Evolutionary conservation across 2,329 filamentous ascomycete genomes (phyloP).

Genomic region (Hymenoscyphus fructigenus): DNA sequence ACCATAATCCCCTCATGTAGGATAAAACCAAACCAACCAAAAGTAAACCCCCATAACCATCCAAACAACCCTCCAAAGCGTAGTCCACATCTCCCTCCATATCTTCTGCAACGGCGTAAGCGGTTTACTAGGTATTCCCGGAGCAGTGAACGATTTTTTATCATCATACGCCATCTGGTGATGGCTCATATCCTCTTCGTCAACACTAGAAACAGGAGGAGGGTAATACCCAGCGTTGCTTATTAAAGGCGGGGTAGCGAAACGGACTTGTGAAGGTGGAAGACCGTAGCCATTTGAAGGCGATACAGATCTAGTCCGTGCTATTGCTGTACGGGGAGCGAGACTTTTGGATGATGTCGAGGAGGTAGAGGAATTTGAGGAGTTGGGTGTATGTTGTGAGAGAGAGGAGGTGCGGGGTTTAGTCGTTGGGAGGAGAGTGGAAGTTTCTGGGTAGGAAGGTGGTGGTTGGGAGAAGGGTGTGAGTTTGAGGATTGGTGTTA

Average conservation of each 20-base stretch:
- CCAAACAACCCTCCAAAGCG: slow-evolving; percentile 61
- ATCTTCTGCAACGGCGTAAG: slow-evolving; percentile 47
- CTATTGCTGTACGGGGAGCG: slow-evolving; percentile 31
- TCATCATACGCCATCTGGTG: slow-evolving; percentile 13
- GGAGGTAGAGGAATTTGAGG: slow-evolving; percentile 33
- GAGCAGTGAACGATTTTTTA: slow-evolving; percentile 7
- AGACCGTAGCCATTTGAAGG: slow-evolving; percentile 35
- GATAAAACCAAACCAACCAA: slow-evolving; percentile 57
- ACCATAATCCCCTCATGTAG: slow-evolving; percentile 16
- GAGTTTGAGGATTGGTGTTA: slow-evolving; percentile 55
- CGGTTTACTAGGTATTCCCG: slow-evolving; percentile 9
- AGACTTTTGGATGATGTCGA: slow-evolving; percentile 32
- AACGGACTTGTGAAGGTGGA: slow-evolving; percentile 25
- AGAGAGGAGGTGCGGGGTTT: slow-evolving; percentile 21
- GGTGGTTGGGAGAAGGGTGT: slow-evolving; percentile 25
- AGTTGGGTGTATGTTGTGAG: slow-evolving; percentile 11
- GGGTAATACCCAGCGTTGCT: slow-evolving; percentile 17
- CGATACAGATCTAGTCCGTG: slow-evolving; percentile 30
- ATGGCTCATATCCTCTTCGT: slow-evolving; percentile 19
- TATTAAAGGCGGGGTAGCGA: slow-evolving; percentile 24
- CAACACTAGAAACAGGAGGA: slow-evolving; percentile 6
- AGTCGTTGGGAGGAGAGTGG: slow-evolving; percentile 27
- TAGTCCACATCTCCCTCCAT: slow-evolving; percentile 59
- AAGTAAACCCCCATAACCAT: slow-evolving; percentile 64
- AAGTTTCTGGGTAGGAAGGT: slow-evolving; percentile 8